Conservation (phyloP, 2,329 filamentous ascomycete genomes). For the Cryphonectria radicalis region DNA sequence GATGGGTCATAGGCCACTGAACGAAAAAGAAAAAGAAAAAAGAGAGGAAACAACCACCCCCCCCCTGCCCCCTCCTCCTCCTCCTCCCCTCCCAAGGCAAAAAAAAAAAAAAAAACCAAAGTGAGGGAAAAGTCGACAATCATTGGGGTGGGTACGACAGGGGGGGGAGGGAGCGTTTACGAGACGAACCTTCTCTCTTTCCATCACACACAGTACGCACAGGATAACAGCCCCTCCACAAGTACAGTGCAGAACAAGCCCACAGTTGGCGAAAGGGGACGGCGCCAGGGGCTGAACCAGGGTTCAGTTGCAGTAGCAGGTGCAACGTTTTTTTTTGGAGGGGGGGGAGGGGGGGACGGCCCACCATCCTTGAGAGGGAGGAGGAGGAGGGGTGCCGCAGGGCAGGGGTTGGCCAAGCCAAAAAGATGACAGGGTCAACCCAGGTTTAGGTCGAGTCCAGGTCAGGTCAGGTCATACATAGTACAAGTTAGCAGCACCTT, state of each 20-base stretch:
- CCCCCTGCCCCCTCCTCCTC: no score
- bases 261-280: background rate
- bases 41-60: background rate
- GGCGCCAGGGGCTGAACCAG: background rate
- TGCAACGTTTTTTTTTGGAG: constrained; percentile 3
- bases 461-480: no score
- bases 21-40: background rate
- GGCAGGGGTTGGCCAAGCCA: background rate
- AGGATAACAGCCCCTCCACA: background rate
- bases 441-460: background rate
- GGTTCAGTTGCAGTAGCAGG: background rate
- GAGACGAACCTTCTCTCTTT: background rate
- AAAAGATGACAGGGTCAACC: background rate
- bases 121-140: constrained; percentile 6
- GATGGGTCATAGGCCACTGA: background rate
- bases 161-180: background rate
- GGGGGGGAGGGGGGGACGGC: no score
- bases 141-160: background rate
- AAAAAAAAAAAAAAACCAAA: background rate
- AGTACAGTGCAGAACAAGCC: background rate
- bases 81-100: background rate
- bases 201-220: background rate
- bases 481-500: no score
- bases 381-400: background rate
- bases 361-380: no score